Base-by-base conservation (phyloP, 2,329 filamentous ascomycete genomes). In the Botrytis tulipae region DNA sequence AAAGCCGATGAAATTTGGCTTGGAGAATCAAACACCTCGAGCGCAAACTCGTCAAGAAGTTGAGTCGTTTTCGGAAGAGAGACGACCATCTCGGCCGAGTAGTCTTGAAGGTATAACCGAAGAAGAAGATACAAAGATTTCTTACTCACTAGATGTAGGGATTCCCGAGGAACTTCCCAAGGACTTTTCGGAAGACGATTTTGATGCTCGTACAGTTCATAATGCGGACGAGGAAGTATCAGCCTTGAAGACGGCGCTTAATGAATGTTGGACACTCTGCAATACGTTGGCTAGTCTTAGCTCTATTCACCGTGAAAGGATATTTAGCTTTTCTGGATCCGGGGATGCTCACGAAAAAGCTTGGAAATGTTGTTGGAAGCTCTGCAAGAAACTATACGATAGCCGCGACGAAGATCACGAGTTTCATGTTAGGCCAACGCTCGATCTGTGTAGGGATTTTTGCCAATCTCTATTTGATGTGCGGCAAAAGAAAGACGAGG, bases 201-300 rank as follows among this genome's bases (percentile, higher is more conserved):
- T 86, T 60, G 82, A 83, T 68, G 82, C 82, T 14, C 83, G 83
- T 46, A 82, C 80, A 25, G 80, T 82, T 51, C 82, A 81, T 59
- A 83, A 81, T 73, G 85, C 87, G n/a, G 85, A 89, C 72, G 85
- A 86, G 69, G 91, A 94, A 78, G 85, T 93, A 37, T 84, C 83
- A 40, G 91, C 92, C 12, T 84, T 97, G n/a, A 89, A 89, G 75
- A 89, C 89, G 44, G 93, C 94, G 3, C 85, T 98, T 25, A 89
- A 92, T 75, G 93, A 97, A 83, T 97, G 94, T 82, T 98, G 95
- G 95, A 97, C 92, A 0, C 84, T 98, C 22, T 98, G 95, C 84
- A 98, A 97, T 80, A 97, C 94, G 0, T 85, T 98, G 46, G 93
- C 94, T 35, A 93, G 89, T 76, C 86, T 97, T 29, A 97, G 94